Percentiles rank a stretch among this genome's conserved stretches.
Evolutionary conservation across 179 eudicot species (phyloP).

Genomic region (Spergularia azorica): DNA sequence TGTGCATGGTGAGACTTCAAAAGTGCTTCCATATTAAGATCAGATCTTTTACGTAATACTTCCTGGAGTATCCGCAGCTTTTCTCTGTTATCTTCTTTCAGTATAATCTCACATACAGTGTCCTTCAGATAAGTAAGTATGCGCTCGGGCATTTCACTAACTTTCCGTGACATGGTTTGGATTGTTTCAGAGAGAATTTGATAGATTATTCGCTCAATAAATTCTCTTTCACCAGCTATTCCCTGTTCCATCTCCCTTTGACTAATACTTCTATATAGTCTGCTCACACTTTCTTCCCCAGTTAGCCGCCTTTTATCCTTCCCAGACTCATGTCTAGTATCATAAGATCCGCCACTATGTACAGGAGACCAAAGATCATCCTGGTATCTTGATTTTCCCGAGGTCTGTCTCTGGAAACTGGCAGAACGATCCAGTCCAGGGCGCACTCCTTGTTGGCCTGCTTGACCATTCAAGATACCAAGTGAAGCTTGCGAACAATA

Average conservation of each 20-base stretch:
- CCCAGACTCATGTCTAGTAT: constrained; percentile 50
- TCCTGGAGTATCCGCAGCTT: constrained; percentile 66
- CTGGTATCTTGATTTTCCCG: constrained; percentile 46
- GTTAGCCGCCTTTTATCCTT: constrained; percentile 48
- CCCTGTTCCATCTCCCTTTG: constrained; percentile 49
- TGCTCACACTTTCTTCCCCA: constrained; percentile 56
- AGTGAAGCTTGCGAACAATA: constrained; percentile 55
- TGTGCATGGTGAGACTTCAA: constrained; percentile 64
- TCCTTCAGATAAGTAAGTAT: constrained; percentile 61
- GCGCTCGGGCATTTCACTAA: constrained; percentile 64
- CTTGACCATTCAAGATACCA: constrained; percentile 51
- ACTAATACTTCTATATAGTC: constrained; percentile 41
- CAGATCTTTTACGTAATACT: constrained; percentile 64
- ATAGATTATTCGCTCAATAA: constrained; percentile 62
- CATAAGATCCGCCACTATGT: constrained; percentile 69
- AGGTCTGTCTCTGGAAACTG: constrained; percentile 60
- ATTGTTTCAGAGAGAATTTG: constrained; percentile 77
- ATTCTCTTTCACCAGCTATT: constrained; percentile 50
- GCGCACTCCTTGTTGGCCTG: constrained; percentile 41
- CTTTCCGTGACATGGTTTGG: constrained; percentile 60
- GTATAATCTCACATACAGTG: constrained; percentile 53
- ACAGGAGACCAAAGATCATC: constrained; percentile 55
- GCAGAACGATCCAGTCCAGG: constrained; percentile 51
- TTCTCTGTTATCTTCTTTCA: constrained; percentile 54
- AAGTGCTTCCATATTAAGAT: constrained; percentile 66